Evolutionary conservation across 1,284 basidiomycete species (phyloP), one percentile per base, ranked within the genome.

Genomic region (Ceratobasidium sp.): DNA sequence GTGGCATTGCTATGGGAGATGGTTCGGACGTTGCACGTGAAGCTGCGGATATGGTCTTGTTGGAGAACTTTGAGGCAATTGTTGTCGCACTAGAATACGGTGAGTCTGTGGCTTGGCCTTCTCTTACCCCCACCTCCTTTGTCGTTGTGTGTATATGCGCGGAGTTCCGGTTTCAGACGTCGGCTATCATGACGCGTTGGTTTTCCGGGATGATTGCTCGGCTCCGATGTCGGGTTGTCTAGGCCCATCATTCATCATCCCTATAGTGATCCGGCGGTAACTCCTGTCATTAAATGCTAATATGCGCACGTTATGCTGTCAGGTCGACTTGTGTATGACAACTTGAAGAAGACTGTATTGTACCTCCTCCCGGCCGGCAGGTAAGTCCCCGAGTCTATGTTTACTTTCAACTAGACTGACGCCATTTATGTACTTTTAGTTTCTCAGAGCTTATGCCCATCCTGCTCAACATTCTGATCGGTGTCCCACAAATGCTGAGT

Each of bases 1-100:
- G 73, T 72, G 87, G 90, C 57, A 90, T 91, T 77, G 89, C 90
- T 0, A 91, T 91, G 89, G 89, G 89, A 76, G 87, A 90, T 46
- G 89, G 89, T 21, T 89, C 88, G 3, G 89, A 91, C 76, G 89
- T 91, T 16, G 89, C 89, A 0, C 91, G 90, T 78, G 89, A 91
- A 79, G 89, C 89, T 11, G 89, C 89, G 0, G 87, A 91, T 78
- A 90, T 91, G 89, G 89, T 91, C 75, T 81, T 91, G 5, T 82
- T 90, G 9, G 87, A 88, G 86, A 76, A 73, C 81, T 74, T 87
- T 75, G 82, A 69, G 47, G 64, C 83, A 23, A 83, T 86, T 63
- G 80, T 83, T 43, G 78, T 81, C 2, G 83, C 83, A 0, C 80
- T 82, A 32, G 80, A 82, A 78, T 88, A 87, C 78, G 86, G 81